Conservation (phyloP, 345 rosid species). For the Angophora floribunda region DNA sequence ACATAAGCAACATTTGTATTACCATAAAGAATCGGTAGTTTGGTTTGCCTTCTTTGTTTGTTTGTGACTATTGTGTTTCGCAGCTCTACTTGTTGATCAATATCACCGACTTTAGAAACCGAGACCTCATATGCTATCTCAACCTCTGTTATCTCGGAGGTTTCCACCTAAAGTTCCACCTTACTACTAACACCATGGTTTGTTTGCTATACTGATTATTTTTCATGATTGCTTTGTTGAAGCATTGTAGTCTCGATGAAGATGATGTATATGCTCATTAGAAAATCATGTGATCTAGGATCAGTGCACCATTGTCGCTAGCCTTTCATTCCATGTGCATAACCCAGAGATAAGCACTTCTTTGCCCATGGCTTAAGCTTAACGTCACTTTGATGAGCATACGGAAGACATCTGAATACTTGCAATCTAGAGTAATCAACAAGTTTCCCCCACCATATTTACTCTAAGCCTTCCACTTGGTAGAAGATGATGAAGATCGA, state of each 20-base stretch:
- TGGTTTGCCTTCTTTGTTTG: not conserved
- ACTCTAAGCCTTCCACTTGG: not conserved
- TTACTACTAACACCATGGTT: not conserved
- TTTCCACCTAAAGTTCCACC: not conserved
- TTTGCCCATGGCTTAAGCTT: too few relatives aligned
- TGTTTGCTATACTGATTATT: fast-evolving
- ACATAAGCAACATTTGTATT: too few relatives aligned
- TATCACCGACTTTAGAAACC: not conserved
- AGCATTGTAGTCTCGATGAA: not conserved
- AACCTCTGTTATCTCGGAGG: not conserved
- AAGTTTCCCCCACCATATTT: not conserved
- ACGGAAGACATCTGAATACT: fast-evolving
- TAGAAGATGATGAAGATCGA: not conserved
- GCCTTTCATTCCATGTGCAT: not conserved
- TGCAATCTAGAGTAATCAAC: not conserved
- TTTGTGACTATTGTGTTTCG: fast-evolving
- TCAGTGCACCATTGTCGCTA: not conserved
- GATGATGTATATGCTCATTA: too few relatives aligned
- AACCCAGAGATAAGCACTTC: too few relatives aligned
- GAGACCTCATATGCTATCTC: fast-evolving
- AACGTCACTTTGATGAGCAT: too few relatives aligned
- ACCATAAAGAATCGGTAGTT: not conserved
- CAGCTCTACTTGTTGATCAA: not conserved
- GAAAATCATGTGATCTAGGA: too few relatives aligned
- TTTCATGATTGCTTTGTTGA: not conserved